Evolutionary conservation across 2,329 filamentous ascomycete genomes (phyloP).

Genomic region (Chaetomiaceae sp.): DNA sequence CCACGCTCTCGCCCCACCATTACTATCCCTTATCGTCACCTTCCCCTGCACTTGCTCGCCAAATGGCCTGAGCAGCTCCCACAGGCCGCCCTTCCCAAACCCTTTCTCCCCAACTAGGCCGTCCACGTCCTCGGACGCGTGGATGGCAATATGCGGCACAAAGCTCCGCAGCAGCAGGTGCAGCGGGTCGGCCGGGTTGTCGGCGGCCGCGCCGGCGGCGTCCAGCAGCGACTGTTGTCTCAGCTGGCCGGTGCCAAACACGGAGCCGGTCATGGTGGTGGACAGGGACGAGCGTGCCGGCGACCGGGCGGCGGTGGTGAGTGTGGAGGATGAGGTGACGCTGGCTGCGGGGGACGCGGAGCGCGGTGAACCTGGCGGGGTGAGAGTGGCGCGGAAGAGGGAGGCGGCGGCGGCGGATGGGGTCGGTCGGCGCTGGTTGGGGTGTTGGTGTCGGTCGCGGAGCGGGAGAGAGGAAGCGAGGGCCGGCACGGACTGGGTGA

Average conservation of each 20-base stretch:
- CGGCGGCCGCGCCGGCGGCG: slow-evolving; percentile 30
- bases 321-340: too few relatives aligned
- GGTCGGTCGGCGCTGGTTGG: slow-evolving; percentile 53
- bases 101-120: slow-evolving; percentile 76
- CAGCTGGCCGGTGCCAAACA: too few relatives aligned
- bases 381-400: slow-evolving; percentile 59
- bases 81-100: slow-evolving; percentile 70
- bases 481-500: slow-evolving; percentile 47
- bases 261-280: too few relatives aligned
- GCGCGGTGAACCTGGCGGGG: slow-evolving; percentile 62
- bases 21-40: slow-evolving; percentile 83
- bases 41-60: slow-evolving; percentile 84
- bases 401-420: slow-evolving; percentile 41
- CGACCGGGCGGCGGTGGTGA: slow-evolving; percentile 31
- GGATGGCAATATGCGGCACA: slow-evolving; percentile 80
- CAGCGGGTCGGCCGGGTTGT: slow-evolving; percentile 48
- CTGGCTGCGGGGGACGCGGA: slow-evolving; percentile 57
- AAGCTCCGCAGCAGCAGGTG: slow-evolving; percentile 75
- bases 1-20: slow-evolving; percentile 72
- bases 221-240: slow-evolving; percentile 42
- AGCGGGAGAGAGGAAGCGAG: slow-evolving; percentile 45
- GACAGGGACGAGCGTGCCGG: slow-evolving; percentile 54
- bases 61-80: slow-evolving; percentile 83
- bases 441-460: slow-evolving; percentile 48
- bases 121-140: slow-evolving; percentile 82